Evolutionary conservation across 306 rosid species (phyloP), one percentile per base, ranked within the genome.

Genomic region (Citrullus mucosospermus): DNA sequence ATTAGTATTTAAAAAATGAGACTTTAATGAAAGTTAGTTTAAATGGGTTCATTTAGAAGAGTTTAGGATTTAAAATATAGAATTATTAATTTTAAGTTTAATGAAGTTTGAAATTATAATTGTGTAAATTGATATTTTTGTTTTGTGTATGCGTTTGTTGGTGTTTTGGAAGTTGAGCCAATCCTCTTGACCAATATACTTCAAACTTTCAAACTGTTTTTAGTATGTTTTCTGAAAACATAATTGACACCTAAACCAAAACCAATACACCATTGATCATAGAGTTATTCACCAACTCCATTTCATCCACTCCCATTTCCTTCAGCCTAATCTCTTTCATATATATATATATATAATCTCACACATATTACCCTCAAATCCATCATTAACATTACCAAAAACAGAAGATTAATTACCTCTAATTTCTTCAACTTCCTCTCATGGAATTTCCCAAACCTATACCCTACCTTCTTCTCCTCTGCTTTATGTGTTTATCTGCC

Each of bases 271-370:
- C 46, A 50, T 50, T 7, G 77, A 72, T 48, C 41, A 50, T 25
- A 8, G 59, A 73, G 61, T 50, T 73, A 50, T 73, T 73, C 71
- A 78, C 80, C 39, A 68, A 82, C 55, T 82, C 84, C 87, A 82
- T 74, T 55, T 63, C 39, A 82, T 11, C 83, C 39, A 68, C 87
- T 84, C 81, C 80, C 44, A 59, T 77, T 59, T 54, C 53, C 25
- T 76, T 18, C 9, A 44, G 8, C 79, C 28, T 51, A 41, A 30
- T 73, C 76, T 48, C 14, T 71, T 14, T 48, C 54, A 48, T 48
- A 12, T 13, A 48, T 48, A 10, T 20, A 44, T 11, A 69, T 20
- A 69, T 20, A 71, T 1, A 48, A 71, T n/a, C 25, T 71, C 41
- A 48, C 41, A 28, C 22, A 73, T 6, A 51, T 51, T 30, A 50